Conservation (phyloP, 2,329 filamentous ascomycete species). For the Epicoccum nigrum region DNA sequence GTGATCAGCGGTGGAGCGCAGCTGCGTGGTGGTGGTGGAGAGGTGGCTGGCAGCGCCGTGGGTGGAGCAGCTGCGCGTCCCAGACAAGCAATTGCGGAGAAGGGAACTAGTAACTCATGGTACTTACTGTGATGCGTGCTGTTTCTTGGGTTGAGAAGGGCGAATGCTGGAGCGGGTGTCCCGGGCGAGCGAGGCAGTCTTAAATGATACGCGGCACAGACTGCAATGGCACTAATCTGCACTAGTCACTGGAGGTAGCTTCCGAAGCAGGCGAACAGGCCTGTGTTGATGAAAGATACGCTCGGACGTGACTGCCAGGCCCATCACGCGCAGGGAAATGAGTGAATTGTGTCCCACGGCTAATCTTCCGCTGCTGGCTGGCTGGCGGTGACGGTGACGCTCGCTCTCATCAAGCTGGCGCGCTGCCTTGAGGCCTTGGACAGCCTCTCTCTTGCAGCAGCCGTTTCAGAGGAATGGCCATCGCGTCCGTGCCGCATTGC, state of each 20-base stretch:
- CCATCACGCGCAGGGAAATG: not conserved
- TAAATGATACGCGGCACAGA: constrained; percentile 25
- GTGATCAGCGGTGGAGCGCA: constrained; percentile 17
- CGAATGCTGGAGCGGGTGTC: constrained; percentile 16
- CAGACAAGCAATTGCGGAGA: not conserved
- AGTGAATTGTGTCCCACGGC: constrained; percentile 22
- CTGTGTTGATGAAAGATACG: constrained; percentile 24
- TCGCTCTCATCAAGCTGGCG: not conserved
- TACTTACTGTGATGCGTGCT: constrained; percentile 17
- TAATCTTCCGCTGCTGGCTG: constrained; percentile 20
- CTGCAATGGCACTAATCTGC: constrained; percentile 14
- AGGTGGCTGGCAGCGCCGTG: constrained; percentile 12
- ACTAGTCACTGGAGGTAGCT: constrained; percentile 21
- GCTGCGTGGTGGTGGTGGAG: constrained; percentile 6
- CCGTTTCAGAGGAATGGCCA: constrained; percentile 18
- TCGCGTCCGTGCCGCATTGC: constrained; percentile 20
- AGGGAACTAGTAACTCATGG: too few species aligned
- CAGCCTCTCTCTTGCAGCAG: constrained; percentile 14
- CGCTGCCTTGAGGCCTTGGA: constrained; percentile 3
- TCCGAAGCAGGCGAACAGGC: constrained; percentile 9
- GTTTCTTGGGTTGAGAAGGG: constrained; percentile 16
- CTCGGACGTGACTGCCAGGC: constrained; percentile 26
- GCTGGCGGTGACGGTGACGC: not conserved
- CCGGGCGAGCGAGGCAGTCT: constrained; percentile 16
- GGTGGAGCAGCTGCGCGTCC: constrained; percentile 7